Conservation (phyloP, 331 rosid species). For the Malus hybrid region DNA sequence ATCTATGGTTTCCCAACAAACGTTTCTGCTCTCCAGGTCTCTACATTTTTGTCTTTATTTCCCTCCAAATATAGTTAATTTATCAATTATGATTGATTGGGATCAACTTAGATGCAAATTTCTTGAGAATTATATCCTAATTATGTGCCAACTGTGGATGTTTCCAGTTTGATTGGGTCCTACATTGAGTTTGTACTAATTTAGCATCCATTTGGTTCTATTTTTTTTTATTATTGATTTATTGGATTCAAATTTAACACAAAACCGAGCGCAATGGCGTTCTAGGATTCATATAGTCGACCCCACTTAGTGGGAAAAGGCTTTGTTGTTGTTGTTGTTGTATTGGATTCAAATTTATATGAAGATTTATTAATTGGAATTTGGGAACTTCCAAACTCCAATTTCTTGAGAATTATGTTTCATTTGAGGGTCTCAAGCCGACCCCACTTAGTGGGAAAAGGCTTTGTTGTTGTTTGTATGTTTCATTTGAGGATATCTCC, state of each 20-base stretch:
- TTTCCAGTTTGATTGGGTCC: not conserved
- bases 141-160: not conserved
- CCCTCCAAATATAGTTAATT: not conserved
- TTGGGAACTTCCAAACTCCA: not conserved
- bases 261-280: too few species aligned
- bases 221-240: not conserved
- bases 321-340: too few species aligned
- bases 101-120: not conserved
- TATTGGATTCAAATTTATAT: not conserved
- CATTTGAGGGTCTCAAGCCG: too few species aligned
- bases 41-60: not conserved
- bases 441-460: too few species aligned
- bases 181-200: not conserved
- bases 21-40: conserved; percentile 87
- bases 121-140: not conserved
- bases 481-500: too few species aligned
- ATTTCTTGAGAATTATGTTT: too few species aligned
- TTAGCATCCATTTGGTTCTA: not conserved
- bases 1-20: conserved; percentile 87
- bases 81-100: not conserved
- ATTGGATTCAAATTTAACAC: not conserved
- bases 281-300: too few species aligned
- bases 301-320: too few species aligned
- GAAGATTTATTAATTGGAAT: conserved; percentile 5
- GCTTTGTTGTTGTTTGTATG: too few species aligned